Evolutionary conservation across 805 yeast genomes (phyloP), one percentile per base, ranked within the genome.

Genomic region (Wickerhamiella nectarea): DNA sequence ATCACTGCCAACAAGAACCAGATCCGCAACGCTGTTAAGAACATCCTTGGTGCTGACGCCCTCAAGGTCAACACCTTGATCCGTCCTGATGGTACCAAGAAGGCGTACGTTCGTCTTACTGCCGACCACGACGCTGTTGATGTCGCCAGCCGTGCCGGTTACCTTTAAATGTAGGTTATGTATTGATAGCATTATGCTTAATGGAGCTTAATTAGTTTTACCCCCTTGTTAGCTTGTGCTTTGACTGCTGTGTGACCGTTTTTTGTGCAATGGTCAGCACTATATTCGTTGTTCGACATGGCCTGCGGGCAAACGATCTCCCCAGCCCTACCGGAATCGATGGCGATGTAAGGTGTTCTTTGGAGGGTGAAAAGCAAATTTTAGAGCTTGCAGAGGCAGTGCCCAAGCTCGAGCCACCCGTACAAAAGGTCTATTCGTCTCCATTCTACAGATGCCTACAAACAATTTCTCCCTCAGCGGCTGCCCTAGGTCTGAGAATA

Each of bases 61-160:
- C 74, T 71, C 64, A 75, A 83, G 72, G 86, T 91, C 67, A 87
- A 91, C 89, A 91, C 98, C 61, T 77, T 91, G 70, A 74, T 91
- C 66, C 85, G 94, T 76, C 96, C 98, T 69, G 87, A 91, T 72
- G 98, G 98, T 72, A 82, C 96, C 76, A 91, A 91, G 85, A 91
- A 91, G 80, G 98, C 98, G 68, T 91, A 81, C 79, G 89, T 91
- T 68, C 85, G 94, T 77, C 82, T 91, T 70, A 85, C 97, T 66
- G 89, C 95, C 69, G 98, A 91, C 73, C 82, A 79, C 78, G 98
- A 91, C 75, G 97, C 97, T 71, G 82, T 91, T 69, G 98, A 91
- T 71, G 86, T 91, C 71, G 98, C 98, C 69, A 87, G 87, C 94
- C 85, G 91, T 76, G 91, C 89, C 68, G 98, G 98, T 75, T 87